phyloP scores from a whole-genome alignment of 257 asterid genomes.

The Gynochthodes officinalis region DNA sequence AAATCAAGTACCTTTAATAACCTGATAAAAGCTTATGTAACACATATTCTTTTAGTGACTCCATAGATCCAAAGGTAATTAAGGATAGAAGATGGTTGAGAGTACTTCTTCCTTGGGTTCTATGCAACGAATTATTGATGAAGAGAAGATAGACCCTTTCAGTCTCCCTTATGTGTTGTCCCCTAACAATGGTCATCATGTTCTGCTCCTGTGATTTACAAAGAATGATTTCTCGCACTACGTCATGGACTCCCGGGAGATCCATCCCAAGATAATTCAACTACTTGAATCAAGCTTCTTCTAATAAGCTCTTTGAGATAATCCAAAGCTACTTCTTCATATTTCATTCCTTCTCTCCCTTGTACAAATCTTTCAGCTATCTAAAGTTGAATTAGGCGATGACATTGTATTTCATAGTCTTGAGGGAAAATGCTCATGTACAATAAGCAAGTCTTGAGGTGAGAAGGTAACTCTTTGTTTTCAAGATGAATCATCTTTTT shows the following conservation, averaged over 20 bases:
- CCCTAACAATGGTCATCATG: slow-evolving; percentile 4
- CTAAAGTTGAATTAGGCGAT: slow-evolving; percentile 21
- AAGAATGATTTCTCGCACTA: slow-evolving; percentile 12
- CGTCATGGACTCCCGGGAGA: slow-evolving; percentile 19
- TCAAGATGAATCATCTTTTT: slow-evolving; percentile 18
- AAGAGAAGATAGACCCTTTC: slow-evolving; percentile 15
- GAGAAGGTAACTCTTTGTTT: slow-evolving; percentile 26
- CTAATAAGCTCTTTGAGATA: slow-evolving; percentile 28
- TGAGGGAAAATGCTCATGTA: slow-evolving; percentile 28
- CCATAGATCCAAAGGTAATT: slow-evolving; percentile 2
- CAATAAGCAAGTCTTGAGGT: slow-evolving; percentile 25
- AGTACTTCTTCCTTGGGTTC: background rate
- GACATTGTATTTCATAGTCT: slow-evolving; percentile 14
- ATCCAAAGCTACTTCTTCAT: slow-evolving; percentile 25
- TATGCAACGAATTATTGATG: background rate
- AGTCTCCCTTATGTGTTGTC: slow-evolving; percentile 3
- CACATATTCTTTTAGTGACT: background rate
- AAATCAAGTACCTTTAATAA: slow-evolving; percentile 24
- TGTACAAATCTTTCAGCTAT: slow-evolving; percentile 27
- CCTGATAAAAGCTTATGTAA: slow-evolving; percentile 6
- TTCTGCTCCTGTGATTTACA: slow-evolving; percentile 14
- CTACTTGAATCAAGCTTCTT: slow-evolving; percentile 20
- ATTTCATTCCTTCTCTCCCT: slow-evolving; percentile 1
- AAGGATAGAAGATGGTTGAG: slow-evolving; percentile 17
- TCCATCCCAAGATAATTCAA: slow-evolving; percentile 11